Percentiles rank a stretch among this genome's conserved stretches.
Evolutionary conservation across 1,139 yeast genomes (phyloP).

Genomic region (Pichia sp.): DNA sequence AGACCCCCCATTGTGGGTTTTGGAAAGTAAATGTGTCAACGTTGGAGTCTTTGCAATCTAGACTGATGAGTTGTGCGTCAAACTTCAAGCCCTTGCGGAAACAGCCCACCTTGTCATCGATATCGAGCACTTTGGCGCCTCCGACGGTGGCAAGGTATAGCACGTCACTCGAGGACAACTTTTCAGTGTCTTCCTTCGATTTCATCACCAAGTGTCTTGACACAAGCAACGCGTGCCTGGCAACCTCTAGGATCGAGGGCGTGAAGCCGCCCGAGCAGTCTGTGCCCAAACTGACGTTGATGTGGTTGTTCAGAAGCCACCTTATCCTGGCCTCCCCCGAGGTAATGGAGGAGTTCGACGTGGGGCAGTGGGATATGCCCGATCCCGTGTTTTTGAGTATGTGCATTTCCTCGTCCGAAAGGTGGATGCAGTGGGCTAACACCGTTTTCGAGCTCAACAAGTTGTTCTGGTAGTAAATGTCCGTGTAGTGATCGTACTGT

Average conservation of each 20-base stretch:
- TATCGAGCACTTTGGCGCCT: conserved; percentile 75
- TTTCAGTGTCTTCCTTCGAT: conserved; percentile 39
- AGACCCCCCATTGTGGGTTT: conserved; percentile 29
- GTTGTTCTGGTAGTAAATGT: conserved; percentile 65
- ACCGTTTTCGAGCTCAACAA: conserved; percentile 64
- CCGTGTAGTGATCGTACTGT: conserved; percentile 61
- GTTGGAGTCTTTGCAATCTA: conserved; percentile 47
- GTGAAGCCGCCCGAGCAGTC: conserved; percentile 93
- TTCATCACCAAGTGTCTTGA: conserved; percentile 81
- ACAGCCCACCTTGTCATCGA: conserved; percentile 58
- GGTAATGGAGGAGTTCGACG: conserved; percentile 81
- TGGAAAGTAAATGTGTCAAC: conserved; percentile 80
- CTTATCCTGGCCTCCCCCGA: conserved; percentile 89
- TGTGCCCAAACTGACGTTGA: conserved; percentile 84
- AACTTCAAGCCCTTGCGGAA: conserved; percentile 74
- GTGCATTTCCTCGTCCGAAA: conserved; percentile 58
- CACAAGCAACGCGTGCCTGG: conserved; percentile 75
- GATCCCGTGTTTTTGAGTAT: conserved; percentile 50
- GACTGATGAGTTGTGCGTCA: conserved; percentile 77
- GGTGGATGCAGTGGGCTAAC: conserved; percentile 85
- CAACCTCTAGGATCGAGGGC: conserved; percentile 68
- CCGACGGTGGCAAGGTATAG: conserved; percentile 82
- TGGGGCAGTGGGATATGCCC: conserved; percentile 91
- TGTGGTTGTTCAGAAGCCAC: conserved; percentile 57
- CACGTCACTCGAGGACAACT: conserved; percentile 65